Evolutionary conservation across 2,329 filamentous ascomycete species (phyloP), one percentile per base, ranked within the genome.

Genomic region (Trichoderma semiorbis): DNA sequence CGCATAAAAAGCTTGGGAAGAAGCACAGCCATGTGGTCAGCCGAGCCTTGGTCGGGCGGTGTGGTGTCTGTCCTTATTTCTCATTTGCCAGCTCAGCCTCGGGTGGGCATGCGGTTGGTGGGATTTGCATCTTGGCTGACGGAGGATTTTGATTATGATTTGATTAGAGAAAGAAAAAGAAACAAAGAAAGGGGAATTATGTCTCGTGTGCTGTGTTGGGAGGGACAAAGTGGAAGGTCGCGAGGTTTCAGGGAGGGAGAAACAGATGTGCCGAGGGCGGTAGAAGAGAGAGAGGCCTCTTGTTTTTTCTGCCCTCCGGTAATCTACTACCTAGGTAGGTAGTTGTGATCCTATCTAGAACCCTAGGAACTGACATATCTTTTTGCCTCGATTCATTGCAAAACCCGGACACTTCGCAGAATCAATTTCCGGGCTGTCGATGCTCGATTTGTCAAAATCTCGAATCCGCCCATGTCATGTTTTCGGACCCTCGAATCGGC

Each of bases 1-100:
- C 64, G 34, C 61, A 64, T 16, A 30, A 58, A 32, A 28, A 28
- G 60, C 34, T 30, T 63, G 10, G 60, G 58, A 34, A 63, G 34
- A 63, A 53, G 47, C 60, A 63, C 60, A 63, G 26, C 66, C 55
- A 69, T 69, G 66, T 61, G 55, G 66, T 61, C 36, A 50, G 66
- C 39, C 66, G 43, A 26, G 47, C 43, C 63, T 26, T 66, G 43
- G 63, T 12, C 16, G 34, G 63, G 63, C 63, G 63, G 63, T 66
- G 63, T 53, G 63, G n/a, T 47, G 36, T 39, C 36, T 39, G 21
- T 47, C 26, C 30, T 69, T 18, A 26, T 18, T 57, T n/a, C 26
- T 69, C 32, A 26, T 60, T 69, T 69, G 39, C 43, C 24, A 30
- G 43, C 63, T 61, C 36, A 50, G 66, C 66, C 36, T 68, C 55